A percentile compares a stretch with the other conserved stretches of the same genome.
phyloP scores from a whole-genome alignment of 345 rosid species.

The Eutrema japonicum region DNA sequence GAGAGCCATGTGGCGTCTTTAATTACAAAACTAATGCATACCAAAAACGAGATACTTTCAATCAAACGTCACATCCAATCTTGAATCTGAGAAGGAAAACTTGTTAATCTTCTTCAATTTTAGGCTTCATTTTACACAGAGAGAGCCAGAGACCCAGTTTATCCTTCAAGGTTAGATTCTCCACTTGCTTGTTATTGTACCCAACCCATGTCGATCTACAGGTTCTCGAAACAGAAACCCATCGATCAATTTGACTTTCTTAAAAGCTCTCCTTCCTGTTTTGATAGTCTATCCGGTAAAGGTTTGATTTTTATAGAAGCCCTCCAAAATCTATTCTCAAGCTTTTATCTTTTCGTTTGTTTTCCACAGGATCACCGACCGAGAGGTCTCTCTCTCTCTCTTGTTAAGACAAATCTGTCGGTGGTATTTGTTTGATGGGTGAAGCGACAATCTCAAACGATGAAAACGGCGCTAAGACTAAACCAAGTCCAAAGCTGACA shows the following conservation, averaged over 20 bases:
- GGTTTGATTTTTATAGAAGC: background rate
- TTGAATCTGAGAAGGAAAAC: constrained; percentile 30
- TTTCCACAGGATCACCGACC: constrained; percentile 16
- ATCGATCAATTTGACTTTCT: constrained; percentile 27
- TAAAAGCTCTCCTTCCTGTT: background rate
- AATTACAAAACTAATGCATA: constrained; percentile 17
- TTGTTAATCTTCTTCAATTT: background rate
- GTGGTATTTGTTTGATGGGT: constrained; percentile 56
- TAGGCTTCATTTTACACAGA: background rate
- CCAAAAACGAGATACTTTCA: background rate
- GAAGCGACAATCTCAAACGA: constrained; percentile 56
- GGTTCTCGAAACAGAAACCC: background rate
- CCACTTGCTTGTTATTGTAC: background rate
- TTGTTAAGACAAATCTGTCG: background rate
- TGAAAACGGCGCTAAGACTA: constrained; percentile 37
- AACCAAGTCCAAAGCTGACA: constrained; percentile 67
- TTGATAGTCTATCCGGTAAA: constrained; percentile 8
- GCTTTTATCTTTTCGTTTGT: constrained; percentile 23
- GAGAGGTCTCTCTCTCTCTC: constrained; percentile 21
- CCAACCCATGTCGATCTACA: constrained; percentile 18
- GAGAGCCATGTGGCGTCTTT: constrained; percentile 34
- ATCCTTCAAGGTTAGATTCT: constrained; percentile 16
- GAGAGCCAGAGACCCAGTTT: background rate
- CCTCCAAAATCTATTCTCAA: background rate
- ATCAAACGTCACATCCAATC: constrained; percentile 27